Base-by-base conservation (phyloP, 352 stramenopile genomes). In the Phytopythium aichiense region DNA sequence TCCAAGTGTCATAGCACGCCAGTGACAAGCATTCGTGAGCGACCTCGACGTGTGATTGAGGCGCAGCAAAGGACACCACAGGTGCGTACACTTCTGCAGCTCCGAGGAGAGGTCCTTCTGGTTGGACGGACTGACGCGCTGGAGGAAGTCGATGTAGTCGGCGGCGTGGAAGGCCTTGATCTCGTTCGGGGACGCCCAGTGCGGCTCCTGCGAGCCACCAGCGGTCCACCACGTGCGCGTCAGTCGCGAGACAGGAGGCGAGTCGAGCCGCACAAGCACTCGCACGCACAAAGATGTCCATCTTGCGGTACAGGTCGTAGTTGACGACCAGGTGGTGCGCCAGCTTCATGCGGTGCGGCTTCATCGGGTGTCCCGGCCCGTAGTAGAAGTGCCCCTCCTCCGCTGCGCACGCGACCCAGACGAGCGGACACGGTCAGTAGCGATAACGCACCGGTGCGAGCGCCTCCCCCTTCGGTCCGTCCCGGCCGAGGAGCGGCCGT, bases 141-240 rank as follows among this genome's bases (percentile, higher is more conserved):
- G 77, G 6, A 99, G 72, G 60, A 99, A 99, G 60, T 98, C 86
- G 25, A 99, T 87, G 74, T 99, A 99, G 40, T 99, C 96, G 52
- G 97, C 84, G 46, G 83, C 88, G 69, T 99, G 96, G 70, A 99
- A 99, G 20, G 83, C 69, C 62, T 87, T 89, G 74, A 99, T 97
- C 79, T 99, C 95, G 58, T 94, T 75, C 20, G 72, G 61, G 9
- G 73, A 80, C 31, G 71, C 77, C 74, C 74, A 85, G 58, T 89
- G 81, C 20, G 79, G 78, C 62, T 84, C 70, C 81, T 86, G 55
- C n/a, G 58, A 15, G 49, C 28, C 28, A 31, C 3, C 28, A 31
- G 28, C 28, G 35, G 35, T 16, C 28, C 28, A 31, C 2, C 35
- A 16, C 12, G 12, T 8, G 12, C 35, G 35, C 35, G 35, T 40